Evolutionary conservation across 2,329 filamentous ascomycete genomes (phyloP), one percentile per base, ranked within the genome.

Genomic region (Diaporthe sp.): DNA sequence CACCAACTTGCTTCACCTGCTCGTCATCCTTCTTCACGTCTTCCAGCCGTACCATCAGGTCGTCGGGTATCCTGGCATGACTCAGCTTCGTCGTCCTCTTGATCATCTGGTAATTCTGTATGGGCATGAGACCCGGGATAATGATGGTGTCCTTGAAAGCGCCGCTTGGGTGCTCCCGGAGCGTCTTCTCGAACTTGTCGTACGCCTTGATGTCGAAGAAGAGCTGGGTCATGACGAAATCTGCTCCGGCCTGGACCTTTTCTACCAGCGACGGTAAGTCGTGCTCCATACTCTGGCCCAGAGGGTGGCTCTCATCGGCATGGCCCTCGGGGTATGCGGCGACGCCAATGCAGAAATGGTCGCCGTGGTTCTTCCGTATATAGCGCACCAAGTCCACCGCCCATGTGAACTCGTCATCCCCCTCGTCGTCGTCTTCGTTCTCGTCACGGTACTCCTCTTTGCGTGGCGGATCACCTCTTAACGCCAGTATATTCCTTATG

Each of bases 221-320:
- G 12, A 99, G 89, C 84, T 99, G 97, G 0, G 97, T 98, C 95
- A 99, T 98, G 84, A 99, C 94, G 82, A 99, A 99, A 85, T 98
- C 96, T 70, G 96, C 97, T 1, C 97, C 97, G 4, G 97, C 97
- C 79, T 93, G 89, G 0, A 93, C 94, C 88, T 99, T 99, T 79
- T 98, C 95, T 15, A 98, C 91, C 72, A 99, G 88, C 81, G 94
- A 98, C 0, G 96, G 94, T 76, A 99, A 85, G 84, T 99, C 97
- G 77, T 94, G 90, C 80, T 97, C 94, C 51, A 92, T 81, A 79
- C 89, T 91, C 84, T 93, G 91, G 37, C 88, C 90, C 46, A 88
- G 82, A 1, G 96, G 96, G 83, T 97, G 93, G 77, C 93, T 95
- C 84, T 98, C 95, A 81, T 98, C 95, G 8, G 95, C 93, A 83